Evolutionary conservation across 2,329 filamentous ascomycete species (phyloP).

Genomic region (Botrytis deweyae): DNA sequence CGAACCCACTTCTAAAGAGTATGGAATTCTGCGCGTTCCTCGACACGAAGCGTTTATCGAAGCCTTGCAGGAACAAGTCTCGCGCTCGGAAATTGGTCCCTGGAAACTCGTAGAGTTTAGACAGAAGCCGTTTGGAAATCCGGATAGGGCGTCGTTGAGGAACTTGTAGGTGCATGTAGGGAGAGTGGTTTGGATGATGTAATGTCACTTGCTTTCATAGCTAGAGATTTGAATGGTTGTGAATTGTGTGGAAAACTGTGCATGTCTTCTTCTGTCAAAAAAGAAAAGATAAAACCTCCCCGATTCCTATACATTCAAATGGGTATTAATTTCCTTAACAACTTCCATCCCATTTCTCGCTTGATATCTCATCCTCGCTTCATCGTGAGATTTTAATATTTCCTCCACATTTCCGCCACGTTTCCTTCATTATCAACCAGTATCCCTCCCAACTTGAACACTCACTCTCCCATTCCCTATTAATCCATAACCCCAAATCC

Average conservation of each 20-base stretch:
- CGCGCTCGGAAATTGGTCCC: conserved; percentile 4
- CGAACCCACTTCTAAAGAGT: neutral
- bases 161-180: neutral
- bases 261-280: neutral
- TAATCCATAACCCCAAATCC: neutral
- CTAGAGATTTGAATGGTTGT: neutral
- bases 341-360: neutral
- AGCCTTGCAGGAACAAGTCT: neutral
- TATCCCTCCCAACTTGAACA: neutral
- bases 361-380: neutral
- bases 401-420: neutral
- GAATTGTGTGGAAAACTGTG: neutral
- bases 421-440: neutral
- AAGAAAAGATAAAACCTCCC: rapidly evolving
- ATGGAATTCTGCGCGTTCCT: neutral
- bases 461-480: neutral
- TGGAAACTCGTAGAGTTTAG: conserved; percentile 15
- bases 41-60: conserved; percentile 7
- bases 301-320: neutral
- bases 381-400: neutral
- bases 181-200: neutral
- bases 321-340: neutral
- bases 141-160: neutral
- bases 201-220: neutral
- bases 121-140: neutral